Conservation (phyloP, 2,329 filamentous ascomycete genomes). For the Hymenoscyphus fructigenus region DNA sequence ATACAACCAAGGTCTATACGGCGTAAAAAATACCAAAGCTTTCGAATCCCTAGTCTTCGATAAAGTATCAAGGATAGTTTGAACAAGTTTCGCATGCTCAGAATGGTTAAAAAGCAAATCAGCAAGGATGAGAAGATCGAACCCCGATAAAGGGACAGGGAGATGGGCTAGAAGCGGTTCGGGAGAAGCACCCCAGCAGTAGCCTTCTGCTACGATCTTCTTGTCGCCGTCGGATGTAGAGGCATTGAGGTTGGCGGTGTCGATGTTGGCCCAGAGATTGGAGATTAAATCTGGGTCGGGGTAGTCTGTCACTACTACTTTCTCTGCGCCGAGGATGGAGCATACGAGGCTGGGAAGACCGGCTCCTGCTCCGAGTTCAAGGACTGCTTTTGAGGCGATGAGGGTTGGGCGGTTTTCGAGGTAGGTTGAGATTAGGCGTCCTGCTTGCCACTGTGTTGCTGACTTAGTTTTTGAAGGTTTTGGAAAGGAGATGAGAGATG, state of each 20-base stretch:
- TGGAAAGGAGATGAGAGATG: not conserved
- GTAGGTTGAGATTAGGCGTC: slow-evolving; percentile 73
- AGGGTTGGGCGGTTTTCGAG: slow-evolving; percentile 69
- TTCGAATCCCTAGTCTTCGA: slow-evolving; percentile 40
- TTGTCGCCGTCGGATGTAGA: slow-evolving; percentile 18
- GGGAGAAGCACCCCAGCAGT: slow-evolving; percentile 76
- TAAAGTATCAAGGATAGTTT: slow-evolving; percentile 68
- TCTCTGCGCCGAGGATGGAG: slow-evolving; percentile 67
- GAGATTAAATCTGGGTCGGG: slow-evolving; percentile 80
- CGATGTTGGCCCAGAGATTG: slow-evolving; percentile 76
- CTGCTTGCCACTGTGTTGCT: slow-evolving; percentile 71
- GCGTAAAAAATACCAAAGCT: slow-evolving; percentile 90
- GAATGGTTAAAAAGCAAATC: slow-evolving; percentile 90
- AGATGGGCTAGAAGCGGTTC: slow-evolving; percentile 59
- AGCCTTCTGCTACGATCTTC: slow-evolving; percentile 63
- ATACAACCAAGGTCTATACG: slow-evolving; percentile 87
- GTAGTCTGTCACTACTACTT: slow-evolving; percentile 82
- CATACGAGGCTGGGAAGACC: slow-evolving; percentile 80
- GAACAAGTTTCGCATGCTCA: slow-evolving; percentile 76
- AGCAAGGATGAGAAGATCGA: slow-evolving; percentile 82
- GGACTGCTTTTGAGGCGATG: slow-evolving; percentile 66
- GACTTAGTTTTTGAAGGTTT: not conserved
- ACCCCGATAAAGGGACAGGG: slow-evolving; percentile 43
- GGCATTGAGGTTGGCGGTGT: slow-evolving; percentile 29
- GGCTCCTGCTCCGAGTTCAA: slow-evolving; percentile 87